A percentile compares a stretch with the other conserved stretches of the same genome.
Evolutionary conservation across 306 rosid species (phyloP).

Genomic region (Ceratonia siliqua): DNA sequence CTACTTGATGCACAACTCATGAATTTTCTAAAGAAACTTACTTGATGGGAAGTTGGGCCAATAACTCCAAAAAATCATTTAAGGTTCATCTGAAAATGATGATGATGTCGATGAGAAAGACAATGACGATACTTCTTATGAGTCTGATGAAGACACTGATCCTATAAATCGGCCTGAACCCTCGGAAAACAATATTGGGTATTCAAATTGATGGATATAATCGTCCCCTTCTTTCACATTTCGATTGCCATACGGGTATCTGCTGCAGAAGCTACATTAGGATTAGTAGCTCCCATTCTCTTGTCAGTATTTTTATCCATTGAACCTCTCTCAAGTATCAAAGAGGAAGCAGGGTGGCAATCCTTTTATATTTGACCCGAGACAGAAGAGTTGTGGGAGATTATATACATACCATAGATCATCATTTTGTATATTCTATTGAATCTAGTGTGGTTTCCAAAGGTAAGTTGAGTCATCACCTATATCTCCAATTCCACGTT

Average conservation of each 20-base stretch:
- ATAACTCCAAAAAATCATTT: slow-evolving; percentile 23
- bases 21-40: slow-evolving; percentile 2
- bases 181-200: neutral
- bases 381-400: neutral
- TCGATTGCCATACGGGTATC: neutral
- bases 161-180: slow-evolving; percentile 10
- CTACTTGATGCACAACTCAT: neutral
- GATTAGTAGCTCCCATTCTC: neutral
- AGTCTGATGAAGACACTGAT: slow-evolving; percentile 27
- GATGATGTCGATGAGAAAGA: neutral
- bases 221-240: slow-evolving; percentile 5
- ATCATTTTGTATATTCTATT: slow-evolving; percentile 20
- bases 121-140: slow-evolving; percentile 14
- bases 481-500: neutral
- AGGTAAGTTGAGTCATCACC: slow-evolving; percentile 2
- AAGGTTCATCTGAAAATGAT: neutral
- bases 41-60: slow-evolving; percentile 31
- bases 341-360: slow-evolving; percentile 1
- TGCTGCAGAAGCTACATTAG: slow-evolving; percentile 6
- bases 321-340: neutral
- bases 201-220: neutral
- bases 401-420: slow-evolving; percentile 8
- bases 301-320: neutral
- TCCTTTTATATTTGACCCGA: neutral
- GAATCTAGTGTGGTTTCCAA: slow-evolving; percentile 22